Percentiles rank a stretch among this genome's conserved stretches.
These are phyloP conservation scores for Litsea cubeba DNA, from an alignment of 164 flowering plant genomes.

Conservation along the genomic window DNA sequence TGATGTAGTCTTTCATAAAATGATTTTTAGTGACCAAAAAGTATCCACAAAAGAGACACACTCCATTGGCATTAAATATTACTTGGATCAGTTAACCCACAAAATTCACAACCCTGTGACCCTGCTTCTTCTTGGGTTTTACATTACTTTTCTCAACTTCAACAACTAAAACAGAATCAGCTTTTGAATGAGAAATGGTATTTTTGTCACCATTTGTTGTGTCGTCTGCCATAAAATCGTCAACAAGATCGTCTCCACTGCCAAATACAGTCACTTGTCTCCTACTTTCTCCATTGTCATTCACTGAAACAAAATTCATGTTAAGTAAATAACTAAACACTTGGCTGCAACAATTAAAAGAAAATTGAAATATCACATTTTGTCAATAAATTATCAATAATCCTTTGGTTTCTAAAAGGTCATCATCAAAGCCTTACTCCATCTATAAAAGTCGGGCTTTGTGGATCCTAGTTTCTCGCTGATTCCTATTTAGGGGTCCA, in stretches of 20 bases:
- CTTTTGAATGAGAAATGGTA: conserved; percentile 10
- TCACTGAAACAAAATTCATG: conserved; percentile 20
- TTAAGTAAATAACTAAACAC: not conserved
- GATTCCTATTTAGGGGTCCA: not conserved
- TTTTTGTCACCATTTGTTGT: conserved; percentile 12
- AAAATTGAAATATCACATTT: not conserved
- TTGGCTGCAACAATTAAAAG: not conserved
- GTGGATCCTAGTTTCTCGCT: not conserved
- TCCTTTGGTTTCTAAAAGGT: not conserved
- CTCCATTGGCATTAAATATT: too few relatives aligned
- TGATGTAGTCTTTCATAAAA: too few relatives aligned
- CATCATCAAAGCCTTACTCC: not conserved
- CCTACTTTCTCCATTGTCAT: conserved; percentile 22
- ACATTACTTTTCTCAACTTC: conserved; percentile 20
- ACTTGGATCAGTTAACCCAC: conserved; percentile 30
- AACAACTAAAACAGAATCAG: conserved; percentile 9
- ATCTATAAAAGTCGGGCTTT: not conserved
- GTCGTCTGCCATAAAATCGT: conserved; percentile 51
- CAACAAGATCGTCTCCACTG: conserved; percentile 89
- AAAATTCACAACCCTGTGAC: conserved; percentile 74
- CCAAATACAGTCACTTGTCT: conserved; percentile 48
- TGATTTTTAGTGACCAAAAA: too few relatives aligned
- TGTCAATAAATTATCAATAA: not conserved
- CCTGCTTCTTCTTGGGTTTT: conserved; percentile 57
- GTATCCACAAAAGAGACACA: too few relatives aligned